Percentiles rank a stretch among this genome's conserved stretches.
These are phyloP conservation scores for Discostella stelligera DNA, from an alignment of 352 stramenopile genomes.

Conservation along the genomic window DNA sequence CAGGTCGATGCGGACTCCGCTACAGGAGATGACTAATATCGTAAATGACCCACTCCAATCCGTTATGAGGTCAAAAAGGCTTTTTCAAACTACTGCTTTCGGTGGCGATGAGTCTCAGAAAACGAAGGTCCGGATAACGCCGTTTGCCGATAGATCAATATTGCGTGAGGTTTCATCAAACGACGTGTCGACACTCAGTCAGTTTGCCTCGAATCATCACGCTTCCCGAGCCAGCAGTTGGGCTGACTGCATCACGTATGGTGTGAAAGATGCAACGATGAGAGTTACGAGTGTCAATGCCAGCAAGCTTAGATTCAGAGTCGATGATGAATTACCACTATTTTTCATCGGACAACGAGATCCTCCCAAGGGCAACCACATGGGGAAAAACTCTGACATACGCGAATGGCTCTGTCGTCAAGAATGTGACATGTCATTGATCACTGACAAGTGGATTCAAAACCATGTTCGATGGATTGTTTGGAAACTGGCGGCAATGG, in stretches of 20 bases:
- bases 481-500: conserved; percentile 84
- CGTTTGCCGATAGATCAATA: not conserved
- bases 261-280: conserved; percentile 43
- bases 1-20: conserved; percentile 28
- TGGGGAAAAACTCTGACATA: conserved; percentile 57
- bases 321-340: conserved; percentile 32
- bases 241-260: conserved; percentile 29
- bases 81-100: conserved; percentile 29
- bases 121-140: not conserved
- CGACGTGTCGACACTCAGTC: not conserved
- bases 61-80: conserved; percentile 50
- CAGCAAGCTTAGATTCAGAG: conserved; percentile 59
- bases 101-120: not conserved
- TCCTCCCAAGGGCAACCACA: conserved; percentile 21
- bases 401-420: conserved; percentile 42
- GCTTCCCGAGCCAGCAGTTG: conserved; percentile 14
- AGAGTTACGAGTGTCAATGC: conserved; percentile 61
- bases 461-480: conserved; percentile 85
- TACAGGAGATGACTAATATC: conserved; percentile 32
- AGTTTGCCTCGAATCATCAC: conserved; percentile 18
- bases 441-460: conserved; percentile 70
- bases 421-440: conserved; percentile 55
- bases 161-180: not conserved
- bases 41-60: conserved; percentile 36
- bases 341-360: conserved; percentile 45